Evolutionary conservation across 2,329 filamentous ascomycete genomes (phyloP).

Genomic region (Pseudocercospora ulei): DNA sequence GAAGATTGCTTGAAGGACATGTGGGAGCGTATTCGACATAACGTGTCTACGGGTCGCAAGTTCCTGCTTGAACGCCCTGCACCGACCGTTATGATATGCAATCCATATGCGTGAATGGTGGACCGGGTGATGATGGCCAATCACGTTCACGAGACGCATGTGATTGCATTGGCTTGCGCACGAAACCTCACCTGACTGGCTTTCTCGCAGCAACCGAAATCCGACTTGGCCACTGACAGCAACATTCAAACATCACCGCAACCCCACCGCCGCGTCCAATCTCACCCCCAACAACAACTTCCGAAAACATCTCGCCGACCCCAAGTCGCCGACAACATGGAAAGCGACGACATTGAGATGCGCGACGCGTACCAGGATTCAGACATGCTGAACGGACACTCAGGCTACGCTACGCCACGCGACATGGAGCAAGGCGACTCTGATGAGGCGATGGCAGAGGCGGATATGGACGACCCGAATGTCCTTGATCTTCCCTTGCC

Average conservation of each 20-base stretch:
- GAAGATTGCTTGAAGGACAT: conserved; percentile 58
- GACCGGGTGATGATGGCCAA: background rate
- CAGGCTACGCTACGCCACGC: background rate
- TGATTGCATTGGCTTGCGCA: conserved; percentile 1
- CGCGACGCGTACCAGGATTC: background rate
- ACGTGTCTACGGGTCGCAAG: background rate
- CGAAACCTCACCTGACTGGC: conserved; percentile 8
- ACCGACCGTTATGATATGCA: background rate
- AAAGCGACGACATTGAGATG: conserved; percentile 6
- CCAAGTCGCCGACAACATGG: background rate
- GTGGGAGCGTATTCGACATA: background rate
- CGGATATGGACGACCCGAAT: no score
- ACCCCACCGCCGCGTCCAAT: no score
- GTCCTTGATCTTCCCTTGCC: no score
- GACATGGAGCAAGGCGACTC: background rate
- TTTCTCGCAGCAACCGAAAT: background rate
- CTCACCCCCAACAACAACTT: conserved; percentile 3
- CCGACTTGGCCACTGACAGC: no score
- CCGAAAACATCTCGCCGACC: background rate
- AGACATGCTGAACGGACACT: background rate
- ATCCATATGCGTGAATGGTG: background rate
- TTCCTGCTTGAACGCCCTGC: background rate
- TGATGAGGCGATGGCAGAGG: background rate
- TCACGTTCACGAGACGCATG: background rate
- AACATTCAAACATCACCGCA: no score